Base-by-base conservation (phyloP, 345 rosid species). In the Pseudoturritis turrita region DNA sequence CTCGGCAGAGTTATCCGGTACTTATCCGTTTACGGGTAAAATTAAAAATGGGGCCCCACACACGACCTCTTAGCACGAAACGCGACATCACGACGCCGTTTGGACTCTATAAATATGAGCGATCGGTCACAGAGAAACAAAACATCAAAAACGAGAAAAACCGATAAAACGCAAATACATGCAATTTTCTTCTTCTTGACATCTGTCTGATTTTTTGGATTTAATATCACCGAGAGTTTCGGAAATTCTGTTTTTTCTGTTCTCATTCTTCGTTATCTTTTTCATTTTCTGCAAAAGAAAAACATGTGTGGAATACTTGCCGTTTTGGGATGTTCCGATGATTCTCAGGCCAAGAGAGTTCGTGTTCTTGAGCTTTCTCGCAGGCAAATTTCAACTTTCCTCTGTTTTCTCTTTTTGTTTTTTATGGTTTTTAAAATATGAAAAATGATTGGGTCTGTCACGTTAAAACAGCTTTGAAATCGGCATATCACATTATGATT, bases 321-420 rank as follows among this genome's bases (percentile, higher is more conserved):
- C 28, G 90, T 94, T 80, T 83, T 91, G 45, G 98, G 97, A 64
- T 94, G 97, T 72, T 85, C 95, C 31, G 90, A 89, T 68, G 96
- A 91, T 68, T 91, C 97, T 77, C 96, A 86, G 83, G 91, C 97
- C 35, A 91, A 88, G 64, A 84, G 99, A 83, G 95, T 87, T 70
- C 96, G 97, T 40, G 97, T 94, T 5, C 91, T 94, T 65, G 99
- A 94, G 87, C 99, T 94, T 74, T 94, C 99, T 62, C 99, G 99
- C 90, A 91, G 99, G 99, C 78, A 83, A 33, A 71, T 29, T 54
- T 14, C 19, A 44, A 18, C 5, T 63, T 29, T 55, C 40, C 46
- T 61, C 26, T 44, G 7, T 37, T 12, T n/a, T 18, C 11, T 14
- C 1, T 22, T 3, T 17, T 7, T 33, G 10, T 33, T 33, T 18